A percentile compares a stretch with the other conserved stretches of the same genome.
Conservation (phyloP, 345 rosid genomes). For the Eucalyptus sp. region DNA sequence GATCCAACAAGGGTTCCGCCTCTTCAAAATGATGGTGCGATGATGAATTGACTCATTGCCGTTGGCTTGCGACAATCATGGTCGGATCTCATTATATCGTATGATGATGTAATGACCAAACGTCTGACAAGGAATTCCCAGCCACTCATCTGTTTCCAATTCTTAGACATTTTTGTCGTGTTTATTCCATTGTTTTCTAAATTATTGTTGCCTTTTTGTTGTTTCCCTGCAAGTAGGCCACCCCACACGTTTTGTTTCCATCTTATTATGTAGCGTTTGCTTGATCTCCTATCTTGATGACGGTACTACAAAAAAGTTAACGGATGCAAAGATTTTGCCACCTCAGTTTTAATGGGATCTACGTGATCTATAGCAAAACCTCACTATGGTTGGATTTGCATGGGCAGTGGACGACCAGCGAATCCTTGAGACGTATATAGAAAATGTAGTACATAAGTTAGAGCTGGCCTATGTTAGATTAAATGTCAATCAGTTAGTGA, state of each 20-base stretch:
- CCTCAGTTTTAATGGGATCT: not conserved
- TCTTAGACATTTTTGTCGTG: not conserved
- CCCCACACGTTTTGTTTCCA: not conserved
- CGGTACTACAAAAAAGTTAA: not conserved
- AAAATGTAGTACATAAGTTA: not conserved
- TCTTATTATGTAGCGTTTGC: not conserved
- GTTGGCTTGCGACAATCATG: accelerated
- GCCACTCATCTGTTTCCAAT: not conserved
- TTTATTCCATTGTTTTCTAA: not conserved
- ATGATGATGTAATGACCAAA: not conserved
- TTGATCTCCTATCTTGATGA: not conserved
- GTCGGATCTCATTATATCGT: not conserved
- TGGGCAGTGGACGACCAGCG: accelerated
- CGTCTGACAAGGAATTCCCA: not conserved
- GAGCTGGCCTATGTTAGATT: not conserved
- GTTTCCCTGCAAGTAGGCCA: not conserved
- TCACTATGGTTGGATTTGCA: not conserved
- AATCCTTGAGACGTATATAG: not conserved
- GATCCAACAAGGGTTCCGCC: not conserved
- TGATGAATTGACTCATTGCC: not conserved
- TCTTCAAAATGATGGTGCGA: not conserved
- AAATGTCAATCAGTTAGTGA: accelerated
- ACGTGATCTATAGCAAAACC: accelerated
- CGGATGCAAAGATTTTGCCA: not conserved
- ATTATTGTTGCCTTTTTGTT: not conserved